Evolutionary conservation across 73 alveolate genomes (phyloP), one percentile per base, ranked within the genome.

Genomic region (Paraurostyla sp.): DNA sequence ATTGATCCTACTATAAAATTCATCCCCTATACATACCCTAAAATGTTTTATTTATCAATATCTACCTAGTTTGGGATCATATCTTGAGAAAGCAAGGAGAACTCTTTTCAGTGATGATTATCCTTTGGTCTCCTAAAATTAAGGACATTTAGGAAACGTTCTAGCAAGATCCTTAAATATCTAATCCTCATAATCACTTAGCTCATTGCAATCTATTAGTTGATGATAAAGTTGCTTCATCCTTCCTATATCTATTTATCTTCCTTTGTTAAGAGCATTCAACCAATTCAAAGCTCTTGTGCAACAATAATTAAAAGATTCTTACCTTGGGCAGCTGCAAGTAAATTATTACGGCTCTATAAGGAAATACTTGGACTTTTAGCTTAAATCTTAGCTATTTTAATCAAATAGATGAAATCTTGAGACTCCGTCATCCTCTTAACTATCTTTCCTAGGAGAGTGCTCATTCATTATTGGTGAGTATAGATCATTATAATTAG

Each of bases 11-110:
- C 92, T 6, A 83, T 83, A 43, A 83, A 83, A 49, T 83, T 83
- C 92, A 83, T 83, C 0, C 92, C 92, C 45, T 83, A 49, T 2
- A 83, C 92, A 63, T 83, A 83, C 0, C 92, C 92, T 83, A 52
- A 29, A 50, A 48, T 18, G 7, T 38, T 69, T 27, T 29, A 16
- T 27, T 30, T n/a, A 23, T n/a, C 1, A 22, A 6, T 15, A 20
- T n/a, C 11, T 75, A 75, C 87, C 87, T 22, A 75, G 25, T 22
- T 56, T 54, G 7, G 89, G 75, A 38, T 83, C 92, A 43, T 91
- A 91, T 59, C 54, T 68, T 0, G 93, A 82, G 43, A 69, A 91
- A 6, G 96, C 89, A 41, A 33, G 45, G 22, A 91, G 69, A 13
- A 91, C 82, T 29, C 85, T 83, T 18, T 81, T 83, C n/a, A 91